These are phyloP conservation scores for Syncephalastrum racemosum DNA, from an alignment of 371 early-diverging fungal species.

Conservation along the genomic window DNA sequence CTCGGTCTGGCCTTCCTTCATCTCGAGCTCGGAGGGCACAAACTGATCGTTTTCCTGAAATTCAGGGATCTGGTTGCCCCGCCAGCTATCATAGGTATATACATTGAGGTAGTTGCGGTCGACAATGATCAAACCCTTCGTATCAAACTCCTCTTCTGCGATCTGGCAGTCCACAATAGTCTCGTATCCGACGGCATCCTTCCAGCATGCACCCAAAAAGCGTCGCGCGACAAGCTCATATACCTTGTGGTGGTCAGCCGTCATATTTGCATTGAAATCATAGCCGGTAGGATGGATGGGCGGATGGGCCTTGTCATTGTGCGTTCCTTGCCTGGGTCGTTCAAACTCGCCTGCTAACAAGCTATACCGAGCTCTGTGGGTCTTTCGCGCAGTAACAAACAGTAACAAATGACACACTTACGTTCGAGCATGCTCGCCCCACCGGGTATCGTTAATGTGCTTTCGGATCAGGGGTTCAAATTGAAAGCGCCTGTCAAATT, in stretches of 20 bases:
- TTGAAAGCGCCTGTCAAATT: constrained; percentile 82
- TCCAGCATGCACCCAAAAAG: constrained; percentile 94
- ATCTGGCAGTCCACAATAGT: constrained; percentile 75
- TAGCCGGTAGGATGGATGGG: constrained; percentile 97
- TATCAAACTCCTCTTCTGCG: constrained; percentile 69
- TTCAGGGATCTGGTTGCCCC: constrained; percentile 67
- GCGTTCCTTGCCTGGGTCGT: constrained; percentile 85
- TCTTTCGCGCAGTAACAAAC: not conserved
- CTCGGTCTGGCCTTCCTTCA: constrained; percentile 75
- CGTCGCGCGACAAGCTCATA: constrained; percentile 94
- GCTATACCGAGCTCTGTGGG: not conserved
- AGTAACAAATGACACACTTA: constrained; percentile 37
- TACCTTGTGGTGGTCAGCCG: constrained; percentile 73
- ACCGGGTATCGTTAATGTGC: constrained; percentile 59
- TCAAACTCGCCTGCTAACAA: constrained; percentile 64
- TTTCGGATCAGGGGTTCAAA: constrained; percentile 66
- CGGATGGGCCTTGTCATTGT: constrained; percentile 99
- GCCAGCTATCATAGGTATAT: constrained; percentile 96
- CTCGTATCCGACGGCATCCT: constrained; percentile 93
- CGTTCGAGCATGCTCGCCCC: constrained; percentile 71
- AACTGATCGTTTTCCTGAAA: constrained; percentile 77
- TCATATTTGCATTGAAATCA: constrained; percentile 51
- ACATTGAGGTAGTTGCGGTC: constrained; percentile 95
- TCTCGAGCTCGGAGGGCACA: constrained; percentile 62
- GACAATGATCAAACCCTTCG: constrained; percentile 74